phyloP scores from a whole-genome alignment of 2,329 filamentous ascomycete species.

The Botryosphaeria agaves region DNA sequence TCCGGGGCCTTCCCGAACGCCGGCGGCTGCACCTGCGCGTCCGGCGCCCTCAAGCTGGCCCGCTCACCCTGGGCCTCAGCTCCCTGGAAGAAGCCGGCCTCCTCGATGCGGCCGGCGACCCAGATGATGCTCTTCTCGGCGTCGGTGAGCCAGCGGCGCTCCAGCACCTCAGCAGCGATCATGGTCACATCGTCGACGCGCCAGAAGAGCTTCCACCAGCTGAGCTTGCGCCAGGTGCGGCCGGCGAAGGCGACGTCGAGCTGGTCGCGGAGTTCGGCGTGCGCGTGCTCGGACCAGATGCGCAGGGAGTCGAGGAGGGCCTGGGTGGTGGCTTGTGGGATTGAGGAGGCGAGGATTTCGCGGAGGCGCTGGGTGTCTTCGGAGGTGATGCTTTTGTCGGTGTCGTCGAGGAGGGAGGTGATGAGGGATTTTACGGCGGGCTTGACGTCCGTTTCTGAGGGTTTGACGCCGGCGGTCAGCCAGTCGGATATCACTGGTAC shows the following conservation, averaged over 20 bases:
- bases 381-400: conserved; percentile 31
- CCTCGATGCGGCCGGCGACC: conserved; percentile 58
- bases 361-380: conserved; percentile 27
- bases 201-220: conserved; percentile 95
- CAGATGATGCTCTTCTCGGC: conserved; percentile 74
- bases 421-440: conserved; percentile 50
- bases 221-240: conserved; percentile 59
- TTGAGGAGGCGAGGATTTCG: conserved; percentile 14
- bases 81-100: conserved; percentile 27
- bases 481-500: conserved; percentile 47
- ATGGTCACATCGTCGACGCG: conserved; percentile 80
- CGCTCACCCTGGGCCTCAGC: not conserved
- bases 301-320: conserved; percentile 43
- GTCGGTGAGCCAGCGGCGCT: conserved; percentile 55
- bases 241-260: conserved; percentile 63
- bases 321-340: conserved; percentile 25
- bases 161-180: conserved; percentile 63
- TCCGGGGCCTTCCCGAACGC: conserved; percentile 4
- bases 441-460: conserved; percentile 34
- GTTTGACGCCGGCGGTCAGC: conserved; percentile 27
- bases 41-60: not conserved
- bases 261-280: conserved; percentile 66
- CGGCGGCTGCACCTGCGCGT: not conserved
- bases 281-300: conserved; percentile 61
- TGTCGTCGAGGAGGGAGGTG: conserved; percentile 43